These are phyloP conservation scores for Halenospora varia DNA, from an alignment of 495 filamentous ascomycete species.

Conservation along the genomic window DNA sequence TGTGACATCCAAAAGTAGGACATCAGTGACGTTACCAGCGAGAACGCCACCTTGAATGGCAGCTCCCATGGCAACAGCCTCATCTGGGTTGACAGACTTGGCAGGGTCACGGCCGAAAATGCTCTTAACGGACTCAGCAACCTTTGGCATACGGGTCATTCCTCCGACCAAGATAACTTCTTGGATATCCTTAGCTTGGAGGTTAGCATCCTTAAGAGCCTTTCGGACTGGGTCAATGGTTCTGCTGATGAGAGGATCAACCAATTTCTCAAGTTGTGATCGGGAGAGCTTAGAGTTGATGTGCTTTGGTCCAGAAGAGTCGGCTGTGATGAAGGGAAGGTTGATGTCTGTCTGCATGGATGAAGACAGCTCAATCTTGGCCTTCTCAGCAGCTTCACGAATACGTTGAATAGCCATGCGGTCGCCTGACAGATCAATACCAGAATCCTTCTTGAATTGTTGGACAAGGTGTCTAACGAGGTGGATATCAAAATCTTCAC, in stretches of 20 bases:
- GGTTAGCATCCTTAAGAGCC: slow-evolving; percentile 93
- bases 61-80: slow-evolving; percentile 98
- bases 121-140: slow-evolving; percentile 92
- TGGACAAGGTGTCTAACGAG: slow-evolving; percentile 93
- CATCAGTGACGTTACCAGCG: slow-evolving; percentile 93
- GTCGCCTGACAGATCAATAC: slow-evolving; percentile 86
- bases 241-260: slow-evolving; percentile 83
- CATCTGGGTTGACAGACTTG: slow-evolving; percentile 98
- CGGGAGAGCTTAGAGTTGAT: slow-evolving; percentile 95
- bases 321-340: slow-evolving; percentile 97
- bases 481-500: slow-evolving; percentile 96
- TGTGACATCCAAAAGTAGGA: slow-evolving; percentile 94
- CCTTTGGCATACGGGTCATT: slow-evolving; percentile 99
- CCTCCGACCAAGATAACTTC: slow-evolving; percentile 98
- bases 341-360: slow-evolving; percentile 97
- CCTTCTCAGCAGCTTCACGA: slow-evolving; percentile 99
- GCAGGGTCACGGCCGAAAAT: slow-evolving; percentile 98
- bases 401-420: slow-evolving; percentile 99
- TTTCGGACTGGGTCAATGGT: slow-evolving; percentile 94
- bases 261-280: slow-evolving; percentile 85
- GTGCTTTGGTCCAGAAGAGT: slow-evolving; percentile 91
- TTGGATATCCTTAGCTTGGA: slow-evolving; percentile 94
- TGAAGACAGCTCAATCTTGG: slow-evolving; percentile 98
- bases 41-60: slow-evolving; percentile 97
- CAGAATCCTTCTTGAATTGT: slow-evolving; percentile 94